Evolutionary conservation across 2,329 filamentous ascomycete species (phyloP).

Genomic region (Akanthomyces uredinophilus): DNA sequence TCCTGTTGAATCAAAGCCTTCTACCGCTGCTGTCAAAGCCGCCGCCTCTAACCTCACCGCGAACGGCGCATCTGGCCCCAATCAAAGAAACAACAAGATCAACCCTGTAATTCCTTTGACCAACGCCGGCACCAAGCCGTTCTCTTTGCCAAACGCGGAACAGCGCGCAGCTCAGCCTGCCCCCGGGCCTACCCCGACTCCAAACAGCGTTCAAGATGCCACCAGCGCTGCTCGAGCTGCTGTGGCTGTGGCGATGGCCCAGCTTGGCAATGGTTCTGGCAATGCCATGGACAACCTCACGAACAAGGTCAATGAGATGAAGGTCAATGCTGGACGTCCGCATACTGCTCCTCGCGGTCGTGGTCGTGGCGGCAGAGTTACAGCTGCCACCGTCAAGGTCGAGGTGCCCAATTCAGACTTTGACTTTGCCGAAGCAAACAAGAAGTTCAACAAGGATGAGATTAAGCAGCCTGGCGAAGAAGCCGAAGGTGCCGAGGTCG

Average conservation of each 20-base stretch:
- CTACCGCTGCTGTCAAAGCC: conserved; percentile 36
- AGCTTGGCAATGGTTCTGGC: conserved; percentile 46
- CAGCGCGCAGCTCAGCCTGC: conserved; percentile 26
- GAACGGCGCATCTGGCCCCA: conserved; percentile 22
- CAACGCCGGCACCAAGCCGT: conserved; percentile 37
- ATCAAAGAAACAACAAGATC: conserved; percentile 42
- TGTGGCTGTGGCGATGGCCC: conserved; percentile 76
- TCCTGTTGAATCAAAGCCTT: conserved; percentile 64
- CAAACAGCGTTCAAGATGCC: conserved; percentile 53
- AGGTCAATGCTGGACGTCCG: conserved; percentile 52
- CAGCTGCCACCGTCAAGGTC: conserved; percentile 54
- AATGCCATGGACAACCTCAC: conserved; percentile 65
- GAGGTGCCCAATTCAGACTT: conserved; percentile 89
- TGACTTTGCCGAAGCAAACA: conserved; percentile 66
- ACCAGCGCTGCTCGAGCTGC: conserved; percentile 71
- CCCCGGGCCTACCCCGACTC: conserved; percentile 31
- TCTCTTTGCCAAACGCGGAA: conserved; percentile 28
- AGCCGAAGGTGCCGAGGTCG: conserved; percentile 33
- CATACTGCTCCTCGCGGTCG: conserved; percentile 46
- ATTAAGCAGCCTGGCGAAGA: conserved; percentile 77
- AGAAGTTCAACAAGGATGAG: conserved; percentile 44
- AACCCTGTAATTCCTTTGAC: conserved; percentile 62
- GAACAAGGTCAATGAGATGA: conserved; percentile 73
- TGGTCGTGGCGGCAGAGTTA: conserved; percentile 43
- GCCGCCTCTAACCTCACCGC: conserved; percentile 40